Evolutionary conservation across 768 basidiomycete genomes (phyloP), one percentile per base, ranked within the genome.

Genomic region (Arthromyces matolae): DNA sequence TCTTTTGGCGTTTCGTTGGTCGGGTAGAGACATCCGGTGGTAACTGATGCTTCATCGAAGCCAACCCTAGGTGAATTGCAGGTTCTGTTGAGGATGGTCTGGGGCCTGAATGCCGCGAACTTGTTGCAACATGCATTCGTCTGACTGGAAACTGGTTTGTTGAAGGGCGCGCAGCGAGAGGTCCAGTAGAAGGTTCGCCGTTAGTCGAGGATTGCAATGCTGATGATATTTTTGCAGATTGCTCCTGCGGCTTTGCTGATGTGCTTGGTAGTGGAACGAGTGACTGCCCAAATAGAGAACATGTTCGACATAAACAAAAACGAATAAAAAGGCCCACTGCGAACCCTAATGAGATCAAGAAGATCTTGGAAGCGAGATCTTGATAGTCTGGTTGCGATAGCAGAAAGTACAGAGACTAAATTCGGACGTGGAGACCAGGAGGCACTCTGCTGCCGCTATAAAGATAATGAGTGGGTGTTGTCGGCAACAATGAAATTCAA

Each of bases 261-360:
- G 40, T 24, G 18, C 40, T 53, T 53, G 58, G 23, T 45, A 56
- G 51, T 34, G 56, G 56, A 42, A 54, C 50, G 44, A 77, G 56
- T 44, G 67, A 66, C 76, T 77, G 72, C 65, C 67, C 63, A 73
- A 76, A 71, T 42, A 64, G 60, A 71, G 56, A 60, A 67, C 58
- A 64, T 51, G 66, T 74, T 66, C 65, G 70, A 56, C 59, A 66
- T 66, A 65, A 64, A 65, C 54, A 50, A 63, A 59, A 50, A 60
- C 59, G 64, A 61, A 58, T 64, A 60, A 66, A 70, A 61, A 57
- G 59, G 71, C 62, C 71, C 71, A 69, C 57, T 72, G 75, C 78
- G 76, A 78, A 80, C 79, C 78, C 73, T 79, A 48, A 77, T 72
- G 51, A 78, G 69, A 47, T 61, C 62, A 63, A 71, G 66, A 28